phyloP scores from a whole-genome alignment of 805 yeast genomes.

The Candida nanaspora region DNA sequence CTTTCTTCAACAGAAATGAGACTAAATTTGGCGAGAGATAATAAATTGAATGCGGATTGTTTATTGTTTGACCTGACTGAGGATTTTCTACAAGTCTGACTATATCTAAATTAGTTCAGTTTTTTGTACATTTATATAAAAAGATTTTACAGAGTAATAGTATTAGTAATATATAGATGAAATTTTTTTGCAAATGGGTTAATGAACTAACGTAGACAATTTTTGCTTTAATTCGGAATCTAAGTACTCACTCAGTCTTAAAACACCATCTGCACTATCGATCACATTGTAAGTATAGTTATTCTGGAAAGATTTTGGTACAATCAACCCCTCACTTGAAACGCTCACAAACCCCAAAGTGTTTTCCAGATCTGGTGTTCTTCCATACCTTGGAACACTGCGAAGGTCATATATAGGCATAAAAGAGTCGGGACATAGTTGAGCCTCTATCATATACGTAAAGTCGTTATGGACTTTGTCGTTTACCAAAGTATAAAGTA shows the following conservation, averaged over 20 bases:
- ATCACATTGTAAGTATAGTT: conserved; percentile 54
- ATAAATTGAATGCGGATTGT: not conserved
- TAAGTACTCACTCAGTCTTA: conserved; percentile 45
- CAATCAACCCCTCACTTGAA: conserved; percentile 44
- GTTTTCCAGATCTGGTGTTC: conserved; percentile 67
- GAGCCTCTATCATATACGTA: conserved; percentile 48
- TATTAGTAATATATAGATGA: no score
- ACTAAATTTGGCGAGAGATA: conserved; percentile 9
- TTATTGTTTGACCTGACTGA: conserved; percentile 29
- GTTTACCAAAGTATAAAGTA: conserved; percentile 17
- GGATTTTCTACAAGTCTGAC: conserved; percentile 32
- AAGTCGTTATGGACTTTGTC: conserved; percentile 35
- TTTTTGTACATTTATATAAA: not conserved
- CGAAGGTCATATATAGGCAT: conserved; percentile 73
- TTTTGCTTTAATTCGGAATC: conserved; percentile 27
- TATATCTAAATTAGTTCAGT: not conserved
- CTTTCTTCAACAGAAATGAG: conserved; percentile 13
- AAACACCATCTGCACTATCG: conserved; percentile 37
- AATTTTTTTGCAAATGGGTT: no score
- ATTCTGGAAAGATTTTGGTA: conserved; percentile 45
- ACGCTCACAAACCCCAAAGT: conserved; percentile 66
- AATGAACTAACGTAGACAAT: no score
- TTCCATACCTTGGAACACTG: conserved; percentile 52
- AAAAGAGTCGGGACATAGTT: conserved; percentile 40
- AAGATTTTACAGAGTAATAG: no score